phyloP scores from a whole-genome alignment of 2,329 filamentous ascomycete species.

The Keithomyces neogunnii region DNA sequence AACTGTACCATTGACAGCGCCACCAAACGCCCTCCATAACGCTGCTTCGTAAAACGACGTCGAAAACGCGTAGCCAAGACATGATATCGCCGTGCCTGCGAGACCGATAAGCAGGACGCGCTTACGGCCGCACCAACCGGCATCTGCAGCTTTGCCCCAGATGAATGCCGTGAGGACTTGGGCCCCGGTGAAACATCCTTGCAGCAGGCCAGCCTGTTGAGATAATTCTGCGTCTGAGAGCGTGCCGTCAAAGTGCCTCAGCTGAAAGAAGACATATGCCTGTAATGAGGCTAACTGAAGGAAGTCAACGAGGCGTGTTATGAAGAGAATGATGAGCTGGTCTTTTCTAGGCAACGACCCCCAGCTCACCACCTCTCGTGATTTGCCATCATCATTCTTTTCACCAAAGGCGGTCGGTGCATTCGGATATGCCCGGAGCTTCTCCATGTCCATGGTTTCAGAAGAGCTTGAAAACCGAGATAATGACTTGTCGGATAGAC shows the following conservation, averaged over 20 bases:
- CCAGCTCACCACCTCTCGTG: conserved; percentile 47
- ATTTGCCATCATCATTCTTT: conserved; percentile 14
- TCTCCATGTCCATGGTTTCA: not conserved
- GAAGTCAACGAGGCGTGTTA: conserved; percentile 65
- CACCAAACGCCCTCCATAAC: conserved; percentile 58
- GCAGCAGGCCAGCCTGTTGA: conserved; percentile 59
- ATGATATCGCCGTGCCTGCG: conserved; percentile 57
- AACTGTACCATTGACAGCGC: conserved; percentile 42
- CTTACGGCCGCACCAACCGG: conserved; percentile 55
- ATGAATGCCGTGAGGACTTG: conserved; percentile 67
- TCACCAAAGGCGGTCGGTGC: not conserved
- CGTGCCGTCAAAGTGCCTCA: conserved; percentile 54
- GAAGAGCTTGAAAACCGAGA: not conserved
- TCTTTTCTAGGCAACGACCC: conserved; percentile 60
- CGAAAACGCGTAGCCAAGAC: conserved; percentile 65
- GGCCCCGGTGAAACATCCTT: conserved; percentile 63
- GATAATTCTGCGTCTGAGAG: conserved; percentile 49
- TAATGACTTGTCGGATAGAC: no score
- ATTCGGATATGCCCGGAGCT: not conserved
- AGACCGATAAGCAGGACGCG: conserved; percentile 62
- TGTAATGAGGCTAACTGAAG: conserved; percentile 61
- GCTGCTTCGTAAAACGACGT: conserved; percentile 55
- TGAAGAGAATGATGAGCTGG: conserved; percentile 60
- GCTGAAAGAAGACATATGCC: conserved; percentile 69
- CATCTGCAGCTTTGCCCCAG: conserved; percentile 61